These are phyloP conservation scores for Anaeromyces robustus DNA, from an alignment of 192 early-diverging fungal genomes.

Conservation along the genomic window DNA sequence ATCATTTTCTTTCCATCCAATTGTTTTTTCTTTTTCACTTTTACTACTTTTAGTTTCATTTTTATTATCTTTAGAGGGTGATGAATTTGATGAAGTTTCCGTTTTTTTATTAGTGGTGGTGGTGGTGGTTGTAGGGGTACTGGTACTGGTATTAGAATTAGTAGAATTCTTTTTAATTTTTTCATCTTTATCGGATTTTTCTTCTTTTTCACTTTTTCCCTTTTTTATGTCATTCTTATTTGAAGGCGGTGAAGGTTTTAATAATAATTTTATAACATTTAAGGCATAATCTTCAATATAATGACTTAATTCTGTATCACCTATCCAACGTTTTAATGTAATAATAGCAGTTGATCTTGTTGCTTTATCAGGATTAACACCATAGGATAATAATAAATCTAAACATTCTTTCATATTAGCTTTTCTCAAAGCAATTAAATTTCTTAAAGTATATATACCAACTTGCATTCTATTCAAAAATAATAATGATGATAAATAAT, in stretches of 20 bases:
- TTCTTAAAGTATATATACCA: conserved; percentile 40
- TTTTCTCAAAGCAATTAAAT: conserved; percentile 35
- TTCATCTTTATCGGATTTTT: neutral
- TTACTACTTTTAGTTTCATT: neutral
- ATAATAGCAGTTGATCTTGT: conserved; percentile 43
- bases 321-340: conserved; percentile 34
- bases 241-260: neutral
- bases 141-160: too few relatives aligned
- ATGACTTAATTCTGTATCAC: conserved; percentile 24
- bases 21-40: conserved; percentile 4
- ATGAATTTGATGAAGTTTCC: neutral
- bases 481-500: too few relatives aligned
- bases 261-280: conserved; percentile 15
- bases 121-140: too few relatives aligned
- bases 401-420: conserved; percentile 33
- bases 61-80: neutral
- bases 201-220: neutral
- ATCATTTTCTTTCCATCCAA: conserved; percentile 38
- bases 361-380: conserved; percentile 19
- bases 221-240: conserved; percentile 1
- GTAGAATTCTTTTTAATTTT: neutral
- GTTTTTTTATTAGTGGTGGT: too few relatives aligned
- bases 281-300: conserved; percentile 23
- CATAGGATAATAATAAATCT: conserved; percentile 33
- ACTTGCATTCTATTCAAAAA: conserved; percentile 26